Conservation (phyloP, 768 basidiomycete species). For the Tulasnella sp. region DNA sequence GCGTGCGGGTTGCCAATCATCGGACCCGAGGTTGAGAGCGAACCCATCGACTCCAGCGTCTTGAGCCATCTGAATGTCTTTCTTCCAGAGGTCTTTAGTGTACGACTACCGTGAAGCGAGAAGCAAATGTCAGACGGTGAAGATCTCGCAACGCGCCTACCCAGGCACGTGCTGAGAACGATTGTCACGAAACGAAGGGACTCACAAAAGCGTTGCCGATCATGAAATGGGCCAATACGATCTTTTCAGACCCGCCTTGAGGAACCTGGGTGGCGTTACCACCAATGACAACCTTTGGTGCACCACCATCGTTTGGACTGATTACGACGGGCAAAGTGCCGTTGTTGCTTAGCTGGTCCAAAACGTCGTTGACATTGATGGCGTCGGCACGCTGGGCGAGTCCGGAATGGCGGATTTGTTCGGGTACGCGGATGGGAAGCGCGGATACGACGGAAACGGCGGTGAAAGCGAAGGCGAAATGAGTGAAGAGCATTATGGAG, state of each 20-base stretch:
- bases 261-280: background rate
- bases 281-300: background rate
- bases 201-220: constrained; percentile 29
- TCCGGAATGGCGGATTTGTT: too few species aligned
- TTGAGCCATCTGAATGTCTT: constrained; percentile 27
- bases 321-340: background rate
- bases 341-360: background rate
- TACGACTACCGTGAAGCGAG: constrained; percentile 17
- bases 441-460: background rate
- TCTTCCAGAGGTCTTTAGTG: constrained; percentile 24
- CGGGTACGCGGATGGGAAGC: background rate
- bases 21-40: constrained; percentile 61
- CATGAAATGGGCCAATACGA: constrained; percentile 26
- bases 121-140: background rate
- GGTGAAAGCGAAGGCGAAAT: background rate
- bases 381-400: background rate
- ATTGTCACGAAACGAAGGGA: background rate
- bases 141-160: background rate
- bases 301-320: background rate
- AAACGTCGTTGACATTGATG: background rate
- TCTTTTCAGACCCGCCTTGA: background rate
- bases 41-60: constrained; percentile 33
- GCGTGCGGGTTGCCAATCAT: constrained; percentile 48
- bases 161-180: background rate
- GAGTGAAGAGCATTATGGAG: background rate